Evolutionary conservation across 148 eudicot genomes (phyloP).

Genomic region (Vaccinium myrtillus): DNA sequence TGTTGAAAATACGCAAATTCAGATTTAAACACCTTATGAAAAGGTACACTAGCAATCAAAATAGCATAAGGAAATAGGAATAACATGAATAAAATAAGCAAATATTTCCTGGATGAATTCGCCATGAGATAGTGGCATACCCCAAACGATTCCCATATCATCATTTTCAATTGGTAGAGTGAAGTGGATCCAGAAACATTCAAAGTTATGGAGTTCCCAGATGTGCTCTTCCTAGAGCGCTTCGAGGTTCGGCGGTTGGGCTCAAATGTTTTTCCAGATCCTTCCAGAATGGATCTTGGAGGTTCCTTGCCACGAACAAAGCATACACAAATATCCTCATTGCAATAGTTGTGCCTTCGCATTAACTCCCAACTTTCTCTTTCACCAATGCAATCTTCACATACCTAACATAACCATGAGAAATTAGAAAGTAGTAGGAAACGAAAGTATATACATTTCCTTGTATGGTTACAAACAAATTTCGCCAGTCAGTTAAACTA

Average conservation of each 20-base stretch:
- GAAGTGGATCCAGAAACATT: conserved; percentile 92
- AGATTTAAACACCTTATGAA: not conserved
- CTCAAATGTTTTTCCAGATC: conserved; percentile 65
- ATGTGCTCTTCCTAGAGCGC: conserved; percentile 84
- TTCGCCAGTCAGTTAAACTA: not conserved
- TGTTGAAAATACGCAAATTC: not conserved
- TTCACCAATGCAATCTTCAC: conserved; percentile 94
- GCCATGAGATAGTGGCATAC: conserved; percentile 45
- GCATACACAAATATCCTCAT: conserved; percentile 85
- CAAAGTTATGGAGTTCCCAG: conserved; percentile 72
- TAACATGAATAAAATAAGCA: not conserved
- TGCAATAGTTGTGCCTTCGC: conserved; percentile 77
- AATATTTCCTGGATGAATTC: not conserved
- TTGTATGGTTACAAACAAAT: not conserved
- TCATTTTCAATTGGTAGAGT: conserved; percentile 89
- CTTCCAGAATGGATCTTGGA: conserved; percentile 87
- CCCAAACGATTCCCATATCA: conserved; percentile 99
- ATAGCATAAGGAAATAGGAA: not conserved
- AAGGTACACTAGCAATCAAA: not conserved
- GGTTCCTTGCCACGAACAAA: conserved; percentile 88
- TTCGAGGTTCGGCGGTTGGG: conserved; percentile 86
- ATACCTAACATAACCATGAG: conserved; percentile 46
- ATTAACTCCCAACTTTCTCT: conserved; percentile 82
- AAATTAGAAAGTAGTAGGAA: not conserved
- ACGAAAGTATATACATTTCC: not conserved